Evolutionary conservation across 2,329 filamentous ascomycete species (phyloP), one percentile per base, ranked within the genome.

Genomic region (Alternaria triticimaculans): DNA sequence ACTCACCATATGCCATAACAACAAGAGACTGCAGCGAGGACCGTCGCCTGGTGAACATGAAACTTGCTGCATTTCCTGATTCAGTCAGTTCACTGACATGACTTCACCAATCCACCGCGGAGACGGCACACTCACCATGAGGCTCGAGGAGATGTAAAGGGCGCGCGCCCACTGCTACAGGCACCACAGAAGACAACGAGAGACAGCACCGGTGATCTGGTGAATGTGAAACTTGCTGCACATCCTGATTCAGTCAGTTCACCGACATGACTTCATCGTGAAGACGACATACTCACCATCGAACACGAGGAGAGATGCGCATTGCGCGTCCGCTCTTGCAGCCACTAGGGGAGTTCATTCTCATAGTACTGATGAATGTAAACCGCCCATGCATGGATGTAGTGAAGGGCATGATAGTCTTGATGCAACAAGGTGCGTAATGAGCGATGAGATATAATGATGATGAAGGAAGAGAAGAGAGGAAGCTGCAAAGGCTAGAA

Each of bases 381-480:
- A 14, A 12, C 11, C 1, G 14, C 14, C 18, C 49, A 51, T 37
- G 14, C 18, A 15, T 18, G 20, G 14, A 8, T 2, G 15, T 7
- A 37, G 28, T 53, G 30, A 37, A 25, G 30, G 5, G 6, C 20
- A 18, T 15, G 9, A 7, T 23, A 12, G 9, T 12, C 3, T 25
- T 12, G 30, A 23, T 11, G 21, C 14, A 0, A 20, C 28, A 37
- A 9, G 0, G 0, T 15, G 9, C 28, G 3, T 6, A 2, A 8
- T 3, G 10, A 23, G 49, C 1, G 15, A 23, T 15, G 20, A 25
- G 33, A 30, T 14, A 3, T 18, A 8, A 21, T 7, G 9, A 25
- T 2, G 15, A 41, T 23, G 9, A 12, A 53, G 20, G 30, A 25
- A 18, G 9, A n/a, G 18, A 37, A 15, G 20, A 23, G 3, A 37